These are phyloP conservation scores for Brassica hybrid DNA, from an alignment of 441 rosid species.

Conservation along the genomic window DNA sequence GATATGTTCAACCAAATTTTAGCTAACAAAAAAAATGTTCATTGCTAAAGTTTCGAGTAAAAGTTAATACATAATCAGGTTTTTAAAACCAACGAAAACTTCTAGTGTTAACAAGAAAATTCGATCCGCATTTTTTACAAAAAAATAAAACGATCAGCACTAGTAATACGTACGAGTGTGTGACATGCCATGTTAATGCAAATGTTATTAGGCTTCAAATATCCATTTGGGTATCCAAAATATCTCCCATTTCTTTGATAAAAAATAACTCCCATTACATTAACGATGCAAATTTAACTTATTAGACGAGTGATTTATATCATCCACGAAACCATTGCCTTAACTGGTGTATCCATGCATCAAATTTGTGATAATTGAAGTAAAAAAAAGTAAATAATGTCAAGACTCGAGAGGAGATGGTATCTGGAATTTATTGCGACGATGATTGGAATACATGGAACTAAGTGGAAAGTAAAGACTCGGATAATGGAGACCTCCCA, in stretches of 20 bases:
- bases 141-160: not conserved
- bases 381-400: not conserved
- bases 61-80: not conserved
- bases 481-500: not conserved
- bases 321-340: not conserved
- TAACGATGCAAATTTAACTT: not conserved
- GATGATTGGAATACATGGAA: not conserved
- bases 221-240: not conserved
- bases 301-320: not conserved
- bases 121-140: no score
- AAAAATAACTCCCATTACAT: not conserved
- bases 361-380: not conserved
- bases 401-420: not conserved
- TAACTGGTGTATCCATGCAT: not conserved
- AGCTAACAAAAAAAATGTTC: not conserved
- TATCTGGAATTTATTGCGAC: not conserved
- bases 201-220: constrained; percentile 1
- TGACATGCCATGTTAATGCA: not conserved
- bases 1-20: not conserved
- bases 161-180: not conserved
- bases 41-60: constrained; percentile 4
- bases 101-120: not conserved
- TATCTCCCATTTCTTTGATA: not conserved
- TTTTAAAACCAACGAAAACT: not conserved
- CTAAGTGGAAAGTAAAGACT: not conserved